A percentile compares a stretch with the other conserved stretches of the same genome.
Conservation (phyloP, 768 basidiomycete genomes). For the Suillus bovinus region DNA sequence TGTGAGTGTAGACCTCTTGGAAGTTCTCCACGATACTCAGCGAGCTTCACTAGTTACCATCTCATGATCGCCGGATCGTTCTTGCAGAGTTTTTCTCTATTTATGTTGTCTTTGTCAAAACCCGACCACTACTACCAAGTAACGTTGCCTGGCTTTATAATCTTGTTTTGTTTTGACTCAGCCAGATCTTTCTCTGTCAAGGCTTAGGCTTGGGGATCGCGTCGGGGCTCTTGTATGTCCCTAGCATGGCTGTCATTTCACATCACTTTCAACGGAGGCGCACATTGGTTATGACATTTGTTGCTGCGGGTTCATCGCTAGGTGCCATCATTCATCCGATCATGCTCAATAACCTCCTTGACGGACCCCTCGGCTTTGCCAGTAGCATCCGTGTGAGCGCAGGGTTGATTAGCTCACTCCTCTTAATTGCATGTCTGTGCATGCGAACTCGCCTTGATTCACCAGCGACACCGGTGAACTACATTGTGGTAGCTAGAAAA, state of each 20-base stretch:
- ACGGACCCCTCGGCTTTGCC: not conserved
- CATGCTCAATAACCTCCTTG: not conserved
- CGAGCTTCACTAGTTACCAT: not conserved
- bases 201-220: constrained; percentile 44
- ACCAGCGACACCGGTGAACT: not conserved
- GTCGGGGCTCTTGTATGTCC: constrained; percentile 46
- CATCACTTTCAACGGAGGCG: constrained; percentile 43
- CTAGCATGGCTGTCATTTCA: constrained; percentile 41
- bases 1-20: not conserved
- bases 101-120: constrained; percentile 39
- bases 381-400: not conserved
- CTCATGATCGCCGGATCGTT: constrained; percentile 26
- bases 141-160: not conserved
- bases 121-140: constrained; percentile 39
- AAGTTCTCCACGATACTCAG: not conserved
- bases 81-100: constrained; percentile 31
- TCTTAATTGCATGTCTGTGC: not conserved
- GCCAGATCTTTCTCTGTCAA: constrained; percentile 44
- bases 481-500: constrained; percentile 21
- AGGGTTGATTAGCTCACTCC: not conserved
- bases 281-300: not conserved
- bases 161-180: not conserved
- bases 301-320: not conserved
- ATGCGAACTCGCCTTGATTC: not conserved
- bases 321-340: not conserved